Percentiles rank a stretch among this genome's conserved stretches.
Evolutionary conservation across 2,329 filamentous ascomycete genomes (phyloP).

Genomic region (Aspergillus amoenus): DNA sequence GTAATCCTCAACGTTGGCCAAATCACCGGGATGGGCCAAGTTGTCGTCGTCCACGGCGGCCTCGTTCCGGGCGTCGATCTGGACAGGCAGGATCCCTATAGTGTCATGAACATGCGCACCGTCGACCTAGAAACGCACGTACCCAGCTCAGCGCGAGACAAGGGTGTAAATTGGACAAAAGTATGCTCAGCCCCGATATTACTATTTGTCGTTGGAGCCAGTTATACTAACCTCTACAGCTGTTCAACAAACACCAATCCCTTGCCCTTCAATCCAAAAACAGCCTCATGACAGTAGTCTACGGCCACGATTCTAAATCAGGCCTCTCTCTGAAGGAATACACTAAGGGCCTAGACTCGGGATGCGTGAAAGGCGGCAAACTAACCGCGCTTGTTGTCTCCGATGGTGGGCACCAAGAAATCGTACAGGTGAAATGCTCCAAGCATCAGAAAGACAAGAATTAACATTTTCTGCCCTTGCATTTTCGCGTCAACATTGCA

Average conservation of each 20-base stretch:
- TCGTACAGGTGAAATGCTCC: slow-evolving; percentile 46
- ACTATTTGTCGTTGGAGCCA: background rate
- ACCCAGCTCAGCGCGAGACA: slow-evolving; percentile 49
- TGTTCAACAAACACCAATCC: slow-evolving; percentile 53
- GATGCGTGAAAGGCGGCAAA: slow-evolving; percentile 72
- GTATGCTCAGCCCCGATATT: slow-evolving; percentile 25
- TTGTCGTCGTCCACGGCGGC: slow-evolving; percentile 82
- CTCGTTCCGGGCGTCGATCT: slow-evolving; percentile 73
- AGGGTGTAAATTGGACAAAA: slow-evolving; percentile 67
- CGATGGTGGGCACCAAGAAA: slow-evolving; percentile 45
- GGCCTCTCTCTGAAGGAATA: slow-evolving; percentile 69
- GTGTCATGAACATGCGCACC: slow-evolving; percentile 90
- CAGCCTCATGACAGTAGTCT: slow-evolving; percentile 68
- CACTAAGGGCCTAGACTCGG: slow-evolving; percentile 81
- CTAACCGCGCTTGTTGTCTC: slow-evolving; percentile 77
- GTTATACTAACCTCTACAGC: slow-evolving; percentile 22
- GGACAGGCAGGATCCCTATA: slow-evolving; percentile 70
- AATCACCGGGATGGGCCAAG: slow-evolving; percentile 59
- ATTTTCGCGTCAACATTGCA: background rate
- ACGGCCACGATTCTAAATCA: slow-evolving; percentile 78
- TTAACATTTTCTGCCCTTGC: background rate
- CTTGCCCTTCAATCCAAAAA: slow-evolving; percentile 22
- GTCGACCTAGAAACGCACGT: slow-evolving; percentile 64
- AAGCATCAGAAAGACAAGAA: slow-evolving; percentile 21
- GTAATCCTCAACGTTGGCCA: slow-evolving; percentile 74